Evolutionary conservation across 2,329 filamentous ascomycete genomes (phyloP).

Genomic region (Xenoacremonium recifei): DNA sequence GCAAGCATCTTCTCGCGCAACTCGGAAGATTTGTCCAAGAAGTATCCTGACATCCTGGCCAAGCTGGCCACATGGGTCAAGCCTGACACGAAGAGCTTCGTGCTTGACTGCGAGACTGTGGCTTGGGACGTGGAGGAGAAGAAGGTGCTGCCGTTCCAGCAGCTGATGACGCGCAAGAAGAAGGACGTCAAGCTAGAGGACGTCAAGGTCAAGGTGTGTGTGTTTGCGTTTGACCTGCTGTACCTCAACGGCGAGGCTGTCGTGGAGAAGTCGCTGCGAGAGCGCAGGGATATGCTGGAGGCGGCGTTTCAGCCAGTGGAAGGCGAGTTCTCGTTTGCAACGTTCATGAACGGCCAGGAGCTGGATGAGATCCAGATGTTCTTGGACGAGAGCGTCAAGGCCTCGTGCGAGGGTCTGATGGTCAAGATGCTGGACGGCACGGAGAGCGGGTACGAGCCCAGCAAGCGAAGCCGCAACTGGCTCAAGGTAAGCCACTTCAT

Average conservation of each 20-base stretch:
- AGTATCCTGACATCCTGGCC: constrained; percentile 91
- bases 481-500: constrained; percentile 65
- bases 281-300: constrained; percentile 75
- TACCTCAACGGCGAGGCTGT: constrained; percentile 90
- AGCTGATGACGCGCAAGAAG: constrained; percentile 95
- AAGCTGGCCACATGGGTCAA: constrained; percentile 91
- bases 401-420: constrained; percentile 96
- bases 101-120: constrained; percentile 97
- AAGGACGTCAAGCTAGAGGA: constrained; percentile 97
- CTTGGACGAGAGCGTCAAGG: constrained; percentile 91
- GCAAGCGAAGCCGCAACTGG: constrained; percentile 96
- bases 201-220: constrained; percentile 93
- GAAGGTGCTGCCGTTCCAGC: constrained; percentile 95
- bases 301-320: constrained; percentile 73
- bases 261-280: constrained; percentile 82
- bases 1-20: constrained; percentile 96
- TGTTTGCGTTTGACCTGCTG: constrained; percentile 93
- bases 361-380: constrained; percentile 91
- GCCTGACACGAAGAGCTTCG: constrained; percentile 86
- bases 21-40: constrained; percentile 94
- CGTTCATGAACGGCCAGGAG: constrained; percentile 81
- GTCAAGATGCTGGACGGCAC: constrained; percentile 97
- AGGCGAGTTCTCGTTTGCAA: constrained; percentile 89
- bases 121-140: constrained; percentile 95
- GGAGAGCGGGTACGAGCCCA: constrained; percentile 94